Base-by-base conservation (phyloP, 441 rosid genomes). In the Brassica balearica region DNA sequence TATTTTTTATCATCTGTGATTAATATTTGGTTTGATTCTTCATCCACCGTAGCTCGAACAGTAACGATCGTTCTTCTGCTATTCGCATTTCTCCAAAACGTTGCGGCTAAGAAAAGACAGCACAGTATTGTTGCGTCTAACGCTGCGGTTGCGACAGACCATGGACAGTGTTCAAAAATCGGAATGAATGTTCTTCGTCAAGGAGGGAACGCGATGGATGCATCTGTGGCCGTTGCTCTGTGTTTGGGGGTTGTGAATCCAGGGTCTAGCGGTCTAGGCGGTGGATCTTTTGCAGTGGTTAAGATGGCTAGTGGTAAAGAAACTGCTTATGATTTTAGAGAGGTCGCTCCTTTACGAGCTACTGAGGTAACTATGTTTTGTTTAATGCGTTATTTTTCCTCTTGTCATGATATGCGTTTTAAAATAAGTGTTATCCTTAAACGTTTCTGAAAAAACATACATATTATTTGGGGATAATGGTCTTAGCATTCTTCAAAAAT, bases 191-290 rank as follows among this genome's bases (percentile, higher is more conserved):
- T 80, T 70, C 89, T 88, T 43, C 79, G 82, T 2, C 34, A 65
- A 7, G 87, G 95, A 72, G 95, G 92, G 12, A 82, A 87, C 64
- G 95, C 92, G 1, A 71, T 90, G 6, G 95, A 90, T 81, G 90
- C 90, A 1, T 70, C 91, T 0, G 91, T 86, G 3, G 91, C 90
- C 15, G 77, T 88, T 8, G 75, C 90, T 4, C 72, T 88, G 1
- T 90, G 91, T 74, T 76, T 83, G 60, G 92, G 91, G 7, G 92
- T 88, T 68, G 94, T 86, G 20, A 86, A 85, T 81, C 80, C 92
- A 0, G 86, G 87, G 7, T 87, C 91, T 12, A 88, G 89, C 56
- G 92, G 94, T 71, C 66, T 86, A 12, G 91, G 92, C 0, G 92
- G 94, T 11, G 94, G 94, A 72, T 81, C 86, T 20, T 90, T 90